A percentile compares a stretch with the other conserved stretches of the same genome.
These are phyloP conservation scores for Gliomastix tumulicola DNA, from an alignment of 2,329 filamentous ascomycete genomes.

Conservation along the genomic window DNA sequence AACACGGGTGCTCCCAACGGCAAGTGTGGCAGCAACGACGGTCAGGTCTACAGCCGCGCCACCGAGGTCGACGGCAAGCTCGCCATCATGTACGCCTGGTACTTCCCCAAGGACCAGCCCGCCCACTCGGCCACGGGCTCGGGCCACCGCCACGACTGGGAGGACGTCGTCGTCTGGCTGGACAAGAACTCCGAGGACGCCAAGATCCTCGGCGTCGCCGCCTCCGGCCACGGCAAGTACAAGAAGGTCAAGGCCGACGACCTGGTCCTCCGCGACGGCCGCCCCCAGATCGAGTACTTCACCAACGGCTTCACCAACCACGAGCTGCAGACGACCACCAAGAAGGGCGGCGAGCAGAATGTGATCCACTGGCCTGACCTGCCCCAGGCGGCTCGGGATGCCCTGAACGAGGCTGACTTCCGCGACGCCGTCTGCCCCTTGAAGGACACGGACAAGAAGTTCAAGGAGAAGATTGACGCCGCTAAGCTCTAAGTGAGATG, in stretches of 20 bases:
- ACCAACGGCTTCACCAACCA: slow-evolving; percentile 23
- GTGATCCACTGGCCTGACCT: slow-evolving; percentile 34
- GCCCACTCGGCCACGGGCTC: slow-evolving; percentile 17
- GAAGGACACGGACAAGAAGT: too few species aligned
- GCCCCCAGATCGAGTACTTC: slow-evolving; percentile 22
- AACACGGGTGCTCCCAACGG: background rate
- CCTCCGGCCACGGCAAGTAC: slow-evolving; percentile 18
- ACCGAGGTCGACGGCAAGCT: slow-evolving; percentile 16
- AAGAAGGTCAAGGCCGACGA: too few species aligned
- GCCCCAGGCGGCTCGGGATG: slow-evolving; percentile 20
- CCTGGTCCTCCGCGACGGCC: too few species aligned
- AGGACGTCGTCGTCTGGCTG: slow-evolving; percentile 26
- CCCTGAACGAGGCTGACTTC: slow-evolving; percentile 28
- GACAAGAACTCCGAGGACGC: slow-evolving; percentile 13
- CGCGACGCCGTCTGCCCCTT: slow-evolving; percentile 33
- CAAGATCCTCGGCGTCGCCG: slow-evolving; percentile 16
- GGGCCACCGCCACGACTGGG: slow-evolving; percentile 33
- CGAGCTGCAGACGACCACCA: slow-evolving; percentile 23
- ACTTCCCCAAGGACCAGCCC: slow-evolving; percentile 37
- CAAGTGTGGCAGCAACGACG: slow-evolving; percentile 14
- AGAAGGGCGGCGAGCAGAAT: slow-evolving; percentile 25
- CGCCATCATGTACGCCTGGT: slow-evolving; percentile 36
- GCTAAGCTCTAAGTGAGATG: too few species aligned
- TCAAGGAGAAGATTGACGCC: too few species aligned
- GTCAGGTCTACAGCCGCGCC: slow-evolving; percentile 29